These are phyloP conservation scores for Strobilomyces dryophilus DNA, from an alignment of 768 basidiomycete species.

Conservation along the genomic window DNA sequence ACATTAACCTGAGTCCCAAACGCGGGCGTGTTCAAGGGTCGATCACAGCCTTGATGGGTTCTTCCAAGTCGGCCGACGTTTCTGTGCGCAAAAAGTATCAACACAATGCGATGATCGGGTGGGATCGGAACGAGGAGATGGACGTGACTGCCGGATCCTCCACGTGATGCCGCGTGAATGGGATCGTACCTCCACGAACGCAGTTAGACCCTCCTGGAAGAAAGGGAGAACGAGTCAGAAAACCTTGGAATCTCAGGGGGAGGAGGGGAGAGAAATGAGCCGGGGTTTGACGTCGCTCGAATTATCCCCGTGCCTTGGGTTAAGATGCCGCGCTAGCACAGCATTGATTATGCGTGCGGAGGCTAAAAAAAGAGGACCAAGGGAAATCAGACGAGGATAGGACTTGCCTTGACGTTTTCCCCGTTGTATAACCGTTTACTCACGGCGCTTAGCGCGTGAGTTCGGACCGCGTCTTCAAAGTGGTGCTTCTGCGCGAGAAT, in stretches of 20 bases:
- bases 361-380: background rate
- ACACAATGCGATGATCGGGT: background rate
- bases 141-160: background rate
- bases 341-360: background rate
- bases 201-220: slow-evolving; percentile 62
- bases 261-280: slow-evolving; percentile 30
- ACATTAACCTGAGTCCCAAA: too few relatives aligned
- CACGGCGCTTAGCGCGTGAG: slow-evolving; percentile 43
- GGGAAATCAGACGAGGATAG: background rate
- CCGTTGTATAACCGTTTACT: slow-evolving; percentile 55
- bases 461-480: slow-evolving; percentile 46
- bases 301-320: slow-evolving; percentile 20
- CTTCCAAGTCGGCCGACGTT: slow-evolving; percentile 13
- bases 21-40: background rate
- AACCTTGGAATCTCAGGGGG: slow-evolving; percentile 2
- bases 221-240: slow-evolving; percentile 34
- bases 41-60: slow-evolving; percentile 12
- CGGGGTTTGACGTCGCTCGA: slow-evolving; percentile 2
- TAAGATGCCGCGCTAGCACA: background rate
- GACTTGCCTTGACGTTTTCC: slow-evolving; percentile 63
- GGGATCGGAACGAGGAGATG: slow-evolving; percentile 1
- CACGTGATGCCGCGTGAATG: background rate
- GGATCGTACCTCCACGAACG: slow-evolving; percentile 45
- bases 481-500: slow-evolving; percentile 46
- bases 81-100: slow-evolving; percentile 3